Conservation (phyloP, 495 filamentous ascomycete species). For the Collariella sp. region DNA sequence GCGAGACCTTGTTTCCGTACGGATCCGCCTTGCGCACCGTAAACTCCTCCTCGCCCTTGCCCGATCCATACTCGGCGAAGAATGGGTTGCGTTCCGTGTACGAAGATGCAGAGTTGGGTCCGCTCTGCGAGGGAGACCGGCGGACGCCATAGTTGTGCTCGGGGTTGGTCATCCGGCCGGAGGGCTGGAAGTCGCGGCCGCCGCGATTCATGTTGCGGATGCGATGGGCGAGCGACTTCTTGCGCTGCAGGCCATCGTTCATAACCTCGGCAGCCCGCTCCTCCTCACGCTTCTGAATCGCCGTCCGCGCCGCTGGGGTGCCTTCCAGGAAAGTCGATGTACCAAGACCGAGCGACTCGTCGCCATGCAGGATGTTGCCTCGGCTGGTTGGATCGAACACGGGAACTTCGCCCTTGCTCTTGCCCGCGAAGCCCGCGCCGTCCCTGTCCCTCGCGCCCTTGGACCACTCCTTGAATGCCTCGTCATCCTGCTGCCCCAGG, state of each 20-base stretch:
- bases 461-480: conserved; percentile 75
- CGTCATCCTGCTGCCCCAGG: conserved; percentile 66
- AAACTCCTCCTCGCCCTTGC: conserved; percentile 33
- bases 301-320: conserved; percentile 74
- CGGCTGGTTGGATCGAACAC: conserved; percentile 44
- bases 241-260: conserved; percentile 66
- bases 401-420: conserved; percentile 32
- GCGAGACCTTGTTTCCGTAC: conserved; percentile 40
- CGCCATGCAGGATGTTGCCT: conserved; percentile 69
- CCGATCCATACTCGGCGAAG: conserved; percentile 63
- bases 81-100: conserved; percentile 72
- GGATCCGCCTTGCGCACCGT: conserved; percentile 34
- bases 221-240: conserved; percentile 87
- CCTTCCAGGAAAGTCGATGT: conserved; percentile 96
- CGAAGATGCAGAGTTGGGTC: conserved; percentile 62
- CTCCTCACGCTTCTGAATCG: conserved; percentile 67
- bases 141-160: conserved; percentile 33
- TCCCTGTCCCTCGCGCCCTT: conserved; percentile 24
- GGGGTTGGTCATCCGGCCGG: conserved; percentile 46
- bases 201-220: conserved; percentile 59
- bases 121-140: conserved; percentile 44
- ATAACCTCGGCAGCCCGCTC: conserved; percentile 47
- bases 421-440: background rate
- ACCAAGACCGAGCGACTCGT: conserved; percentile 76
- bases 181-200: conserved; percentile 43